Evolutionary conservation across 345 rosid species (phyloP).

Genomic region (Leavenworthia alabamica): DNA sequence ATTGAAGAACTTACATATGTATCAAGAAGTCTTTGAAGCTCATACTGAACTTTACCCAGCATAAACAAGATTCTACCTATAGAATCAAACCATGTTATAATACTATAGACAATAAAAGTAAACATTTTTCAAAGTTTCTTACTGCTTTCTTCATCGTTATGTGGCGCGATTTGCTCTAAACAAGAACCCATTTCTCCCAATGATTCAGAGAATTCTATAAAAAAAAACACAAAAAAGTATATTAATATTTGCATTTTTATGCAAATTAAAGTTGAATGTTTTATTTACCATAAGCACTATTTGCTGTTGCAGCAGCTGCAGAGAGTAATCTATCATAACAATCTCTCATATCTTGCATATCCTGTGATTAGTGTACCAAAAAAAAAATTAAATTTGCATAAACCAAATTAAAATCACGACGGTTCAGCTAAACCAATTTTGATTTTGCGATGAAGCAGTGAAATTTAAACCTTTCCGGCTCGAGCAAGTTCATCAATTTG

Average conservation of each 20-base stretch:
- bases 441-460: background rate
- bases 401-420: too few species aligned
- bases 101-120: background rate
- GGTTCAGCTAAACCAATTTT: too few species aligned
- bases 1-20: conserved; percentile 70
- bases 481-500: conserved; percentile 74
- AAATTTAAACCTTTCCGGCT: conserved; percentile 58
- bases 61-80: conserved; percentile 63
- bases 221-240: background rate
- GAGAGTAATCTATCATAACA: conserved; percentile 95
- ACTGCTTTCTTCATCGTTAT: conserved; percentile 73
- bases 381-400: too few species aligned
- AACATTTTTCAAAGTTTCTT: conserved; percentile 18
- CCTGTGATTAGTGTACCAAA: conserved; percentile 46
- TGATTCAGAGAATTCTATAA: conserved; percentile 90
- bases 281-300: conserved; percentile 78
- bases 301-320: conserved; percentile 90
- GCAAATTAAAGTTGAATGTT: background rate
- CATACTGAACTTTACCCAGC: conserved; percentile 79
- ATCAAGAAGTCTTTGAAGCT: conserved; percentile 83
- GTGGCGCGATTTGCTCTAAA: conserved; percentile 67
- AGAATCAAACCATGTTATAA: conserved; percentile 18
- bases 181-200: conserved; percentile 89
- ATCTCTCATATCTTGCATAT: conserved; percentile 81
- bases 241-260: background rate